These are phyloP conservation scores for Edaphochlamys debaryana DNA, from an alignment of 139 green algal species.

Conservation along the genomic window DNA sequence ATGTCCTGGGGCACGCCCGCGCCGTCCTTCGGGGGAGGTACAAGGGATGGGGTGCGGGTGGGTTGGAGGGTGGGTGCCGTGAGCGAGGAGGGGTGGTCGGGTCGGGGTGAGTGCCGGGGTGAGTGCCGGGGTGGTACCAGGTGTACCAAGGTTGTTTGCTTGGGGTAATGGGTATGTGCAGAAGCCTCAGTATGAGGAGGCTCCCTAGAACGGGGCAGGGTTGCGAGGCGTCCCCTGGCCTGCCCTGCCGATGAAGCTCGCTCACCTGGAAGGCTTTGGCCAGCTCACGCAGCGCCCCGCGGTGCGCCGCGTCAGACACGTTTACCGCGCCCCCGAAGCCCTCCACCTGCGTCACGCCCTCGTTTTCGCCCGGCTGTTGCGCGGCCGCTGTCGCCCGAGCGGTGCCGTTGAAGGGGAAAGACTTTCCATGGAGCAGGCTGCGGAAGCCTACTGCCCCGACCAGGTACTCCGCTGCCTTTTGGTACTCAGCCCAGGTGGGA, in stretches of 20 bases:
- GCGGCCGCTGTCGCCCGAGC: neutral
- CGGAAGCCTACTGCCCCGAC: slow-evolving; percentile 38
- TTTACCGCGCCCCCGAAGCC: neutral
- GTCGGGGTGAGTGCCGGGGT: no score
- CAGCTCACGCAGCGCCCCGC: slow-evolving; percentile 55
- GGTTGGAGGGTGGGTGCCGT: neutral
- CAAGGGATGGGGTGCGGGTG: neutral
- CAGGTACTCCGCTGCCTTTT: slow-evolving; percentile 33
- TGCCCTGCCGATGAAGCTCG: no score
- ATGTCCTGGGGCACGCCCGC: slow-evolving; percentile 63
- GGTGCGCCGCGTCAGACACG: slow-evolving; percentile 8
- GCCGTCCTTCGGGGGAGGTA: slow-evolving; percentile 50
- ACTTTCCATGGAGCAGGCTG: neutral
- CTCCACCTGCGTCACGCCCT: neutral
- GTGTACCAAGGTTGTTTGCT: no score
- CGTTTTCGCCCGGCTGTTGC: neutral
- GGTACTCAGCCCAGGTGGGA: slow-evolving; percentile 22
- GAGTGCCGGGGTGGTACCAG: no score
- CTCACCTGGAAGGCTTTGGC: slow-evolving; percentile 56
- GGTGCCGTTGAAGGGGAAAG: slow-evolving; percentile 21
- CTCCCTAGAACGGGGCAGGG: no score
- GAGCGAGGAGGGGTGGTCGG: no score
- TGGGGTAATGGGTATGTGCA: no score
- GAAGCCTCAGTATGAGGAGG: no score
- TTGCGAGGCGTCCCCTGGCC: no score